These are phyloP conservation scores for Astrothelium macrocarpum DNA, from an alignment of 495 filamentous ascomycete species.

Conservation along the genomic window DNA sequence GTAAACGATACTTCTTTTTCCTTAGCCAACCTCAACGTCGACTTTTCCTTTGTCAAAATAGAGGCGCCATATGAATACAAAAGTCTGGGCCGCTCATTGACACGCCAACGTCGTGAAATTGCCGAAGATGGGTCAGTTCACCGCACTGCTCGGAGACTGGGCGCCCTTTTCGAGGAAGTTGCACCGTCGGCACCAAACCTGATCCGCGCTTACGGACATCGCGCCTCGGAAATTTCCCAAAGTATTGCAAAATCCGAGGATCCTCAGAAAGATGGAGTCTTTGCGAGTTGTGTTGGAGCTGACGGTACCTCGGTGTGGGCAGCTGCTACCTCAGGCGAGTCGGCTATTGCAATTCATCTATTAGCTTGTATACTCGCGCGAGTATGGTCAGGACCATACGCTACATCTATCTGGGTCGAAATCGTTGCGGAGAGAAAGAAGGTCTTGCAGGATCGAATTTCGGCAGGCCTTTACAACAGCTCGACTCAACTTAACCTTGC, in stretches of 20 bases:
- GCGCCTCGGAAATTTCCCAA: not conserved
- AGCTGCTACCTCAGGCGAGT: constrained; percentile 27
- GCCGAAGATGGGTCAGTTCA: not conserved
- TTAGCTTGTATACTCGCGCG: constrained; percentile 33
- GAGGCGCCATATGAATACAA: not conserved
- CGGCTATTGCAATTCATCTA: constrained; percentile 26
- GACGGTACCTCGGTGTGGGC: constrained; percentile 24
- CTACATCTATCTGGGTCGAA: constrained; percentile 32
- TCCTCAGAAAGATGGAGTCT: not conserved
- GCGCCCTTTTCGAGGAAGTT: not conserved
- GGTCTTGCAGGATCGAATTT: constrained; percentile 1
- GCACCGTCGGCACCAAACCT: not conserved
- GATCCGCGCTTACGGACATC: not conserved
- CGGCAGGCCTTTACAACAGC: not conserved
- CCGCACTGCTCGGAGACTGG: not conserved
- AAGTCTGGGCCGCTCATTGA: not conserved
- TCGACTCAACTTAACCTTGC: not conserved
- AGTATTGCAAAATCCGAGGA: not conserved
- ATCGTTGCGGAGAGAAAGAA: constrained; percentile 21
- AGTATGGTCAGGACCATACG: constrained; percentile 22
- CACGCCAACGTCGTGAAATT: not conserved
- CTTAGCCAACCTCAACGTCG: not conserved
- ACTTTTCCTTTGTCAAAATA: not conserved
- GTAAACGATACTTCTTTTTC: not conserved
- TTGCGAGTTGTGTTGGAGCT: not conserved